These are phyloP conservation scores for Cenococcum geophilum DNA, from an alignment of 495 filamentous ascomycete genomes.

Conservation along the genomic window DNA sequence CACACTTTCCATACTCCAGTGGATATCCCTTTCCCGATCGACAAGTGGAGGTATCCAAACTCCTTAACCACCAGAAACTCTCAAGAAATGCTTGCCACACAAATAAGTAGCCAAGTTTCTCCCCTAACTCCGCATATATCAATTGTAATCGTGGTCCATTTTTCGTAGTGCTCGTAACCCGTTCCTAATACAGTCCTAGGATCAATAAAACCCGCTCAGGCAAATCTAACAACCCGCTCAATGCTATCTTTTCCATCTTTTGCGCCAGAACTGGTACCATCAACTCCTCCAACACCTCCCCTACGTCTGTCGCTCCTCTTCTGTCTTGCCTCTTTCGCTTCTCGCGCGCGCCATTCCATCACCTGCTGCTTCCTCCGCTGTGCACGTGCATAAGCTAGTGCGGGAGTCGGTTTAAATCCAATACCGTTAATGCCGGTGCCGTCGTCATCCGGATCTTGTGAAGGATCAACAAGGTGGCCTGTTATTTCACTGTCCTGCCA, in stretches of 20 bases:
- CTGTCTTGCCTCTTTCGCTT: constrained; percentile 76
- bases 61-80: too few species aligned
- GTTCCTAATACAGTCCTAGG: too few species aligned
- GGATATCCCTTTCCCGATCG: too few species aligned
- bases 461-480: constrained; percentile 47
- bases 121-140: neutral
- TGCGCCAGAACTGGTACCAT: neutral
- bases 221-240: constrained; percentile 16
- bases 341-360: constrained; percentile 72
- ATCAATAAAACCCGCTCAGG: neutral
- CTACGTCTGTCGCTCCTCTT: constrained; percentile 55
- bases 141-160: too few species aligned
- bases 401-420: constrained; percentile 82
- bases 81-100: too few species aligned
- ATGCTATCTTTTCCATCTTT: neutral
- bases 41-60: too few species aligned
- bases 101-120: constrained; percentile 13
- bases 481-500: constrained; percentile 86
- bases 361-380: constrained; percentile 76
- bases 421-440: constrained; percentile 60
- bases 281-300: constrained; percentile 18
- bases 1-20: too few species aligned
- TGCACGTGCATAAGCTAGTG: constrained; percentile 67
- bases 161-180: too few species aligned
- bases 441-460: constrained; percentile 40